Conservation (phyloP, 2,329 filamentous ascomycete genomes). For the Microdochium nivale region DNA sequence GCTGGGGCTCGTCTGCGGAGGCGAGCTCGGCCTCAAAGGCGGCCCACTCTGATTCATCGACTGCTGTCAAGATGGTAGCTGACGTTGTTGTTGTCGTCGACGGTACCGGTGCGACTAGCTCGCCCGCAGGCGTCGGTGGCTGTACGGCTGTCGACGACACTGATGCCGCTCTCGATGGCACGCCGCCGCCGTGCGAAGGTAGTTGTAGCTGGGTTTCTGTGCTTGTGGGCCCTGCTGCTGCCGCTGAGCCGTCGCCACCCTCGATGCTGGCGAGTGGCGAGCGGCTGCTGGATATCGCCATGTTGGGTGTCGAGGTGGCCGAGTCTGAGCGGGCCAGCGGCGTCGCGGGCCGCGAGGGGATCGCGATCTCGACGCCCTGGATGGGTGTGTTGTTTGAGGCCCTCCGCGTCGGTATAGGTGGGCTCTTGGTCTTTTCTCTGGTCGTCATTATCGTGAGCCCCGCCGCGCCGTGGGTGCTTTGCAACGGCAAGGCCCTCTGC, state of each 20-base stretch:
- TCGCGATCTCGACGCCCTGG: conserved; percentile 51
- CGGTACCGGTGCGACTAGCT: neutral
- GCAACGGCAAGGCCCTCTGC: conserved; percentile 34
- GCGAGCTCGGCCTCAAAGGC: conserved; percentile 81
- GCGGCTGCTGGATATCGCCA: conserved; percentile 21
- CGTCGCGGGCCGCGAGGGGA: conserved; percentile 56
- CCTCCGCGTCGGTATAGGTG: conserved; percentile 34
- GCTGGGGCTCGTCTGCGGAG: conserved; percentile 15
- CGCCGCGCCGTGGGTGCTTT: conserved; percentile 42
- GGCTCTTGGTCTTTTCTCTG: conserved; percentile 22
- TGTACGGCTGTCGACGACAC: neutral
- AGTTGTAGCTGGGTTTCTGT: conserved; percentile 10
- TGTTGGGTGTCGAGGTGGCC: conserved; percentile 32
- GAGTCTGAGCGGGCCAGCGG: conserved; percentile 36
- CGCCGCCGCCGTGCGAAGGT: neutral
- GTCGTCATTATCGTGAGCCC: conserved; percentile 11
- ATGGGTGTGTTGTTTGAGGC: conserved; percentile 43
- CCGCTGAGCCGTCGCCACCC: neutral
- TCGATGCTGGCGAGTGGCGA: conserved; percentile 26
- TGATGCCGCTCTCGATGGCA: neutral
- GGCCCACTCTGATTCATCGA: conserved; percentile 75
- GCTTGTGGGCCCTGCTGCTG: conserved; percentile 10
- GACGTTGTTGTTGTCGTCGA: conserved; percentile 5
- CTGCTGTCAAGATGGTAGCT: conserved; percentile 11
- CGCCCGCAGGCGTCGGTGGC: neutral